phyloP scores from a whole-genome alignment of 2,329 filamentous ascomycete species.

The Hypoxylon sp. region DNA sequence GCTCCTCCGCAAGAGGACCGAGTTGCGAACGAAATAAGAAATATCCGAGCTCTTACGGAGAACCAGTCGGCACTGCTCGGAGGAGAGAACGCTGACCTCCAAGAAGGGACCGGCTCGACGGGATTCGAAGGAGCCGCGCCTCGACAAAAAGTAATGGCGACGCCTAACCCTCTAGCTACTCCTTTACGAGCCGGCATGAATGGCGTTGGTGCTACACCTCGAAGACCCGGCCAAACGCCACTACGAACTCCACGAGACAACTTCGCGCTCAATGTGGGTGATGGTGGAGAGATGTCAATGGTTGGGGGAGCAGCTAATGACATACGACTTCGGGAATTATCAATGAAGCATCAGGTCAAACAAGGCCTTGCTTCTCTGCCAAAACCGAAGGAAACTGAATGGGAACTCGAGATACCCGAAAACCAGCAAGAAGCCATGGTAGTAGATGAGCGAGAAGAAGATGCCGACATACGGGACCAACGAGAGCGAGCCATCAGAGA shows the following conservation, averaged over 20 bases:
- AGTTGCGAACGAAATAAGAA: conserved; percentile 95
- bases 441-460: conserved; percentile 68
- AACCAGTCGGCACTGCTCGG: conserved; percentile 94
- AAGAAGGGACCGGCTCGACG: conserved; percentile 84
- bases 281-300: conserved; percentile 73
- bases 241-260: conserved; percentile 89
- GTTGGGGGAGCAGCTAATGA: conserved; percentile 83
- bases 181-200: conserved; percentile 76
- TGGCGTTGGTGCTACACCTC: conserved; percentile 76
- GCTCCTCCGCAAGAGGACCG: conserved; percentile 94
- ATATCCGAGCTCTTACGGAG: conserved; percentile 91
- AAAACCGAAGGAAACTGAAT: conserved; percentile 92
- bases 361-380: conserved; percentile 84
- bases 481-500: conserved; percentile 80
- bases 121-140: conserved; percentile 90
- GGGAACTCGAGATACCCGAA: conserved; percentile 92
- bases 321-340: conserved; percentile 76
- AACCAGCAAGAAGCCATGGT: conserved; percentile 74
- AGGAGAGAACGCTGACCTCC: conserved; percentile 91
- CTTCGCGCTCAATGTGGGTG: conserved; percentile 83
- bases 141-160: conserved; percentile 83
- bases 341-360: conserved; percentile 76
- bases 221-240: conserved; percentile 81
- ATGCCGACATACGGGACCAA: conserved; percentile 80
- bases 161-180: conserved; percentile 95